phyloP scores from a whole-genome alignment of 148 eudicot species.

The Cornus controversa region DNA sequence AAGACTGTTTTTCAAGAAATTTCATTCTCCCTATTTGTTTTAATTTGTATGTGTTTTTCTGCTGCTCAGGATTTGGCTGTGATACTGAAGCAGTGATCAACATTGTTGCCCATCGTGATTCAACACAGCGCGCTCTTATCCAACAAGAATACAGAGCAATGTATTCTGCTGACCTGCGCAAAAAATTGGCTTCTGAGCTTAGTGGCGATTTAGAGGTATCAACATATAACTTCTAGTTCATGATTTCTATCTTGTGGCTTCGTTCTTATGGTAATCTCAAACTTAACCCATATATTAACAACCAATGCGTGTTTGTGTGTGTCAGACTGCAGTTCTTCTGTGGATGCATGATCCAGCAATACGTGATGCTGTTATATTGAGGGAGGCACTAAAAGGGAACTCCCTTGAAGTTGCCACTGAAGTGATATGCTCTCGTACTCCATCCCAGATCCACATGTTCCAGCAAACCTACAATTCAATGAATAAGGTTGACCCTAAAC shows the following conservation, averaged over 20 bases:
- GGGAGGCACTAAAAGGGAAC: constrained; percentile 44
- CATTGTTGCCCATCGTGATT: constrained; percentile 76
- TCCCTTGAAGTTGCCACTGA: constrained; percentile 60
- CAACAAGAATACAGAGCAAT: constrained; percentile 53
- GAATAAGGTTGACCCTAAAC: constrained; percentile 57
- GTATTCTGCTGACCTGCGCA: constrained; percentile 59
- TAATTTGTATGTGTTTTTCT: neutral
- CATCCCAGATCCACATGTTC: constrained; percentile 63
- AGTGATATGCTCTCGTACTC: constrained; percentile 80
- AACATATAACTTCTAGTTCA: neutral
- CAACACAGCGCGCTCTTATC: constrained; percentile 60
- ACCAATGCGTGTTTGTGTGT: neutral
- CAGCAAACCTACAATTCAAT: constrained; percentile 49
- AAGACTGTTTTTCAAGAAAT: too few relatives aligned
- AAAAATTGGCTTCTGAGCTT: constrained; percentile 61
- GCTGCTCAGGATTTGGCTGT: constrained; percentile 64
- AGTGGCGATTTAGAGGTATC: constrained; percentile 64
- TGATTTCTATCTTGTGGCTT: neutral
- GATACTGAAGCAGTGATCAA: constrained; percentile 58
- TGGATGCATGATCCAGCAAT: constrained; percentile 81
- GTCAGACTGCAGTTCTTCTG: constrained; percentile 55
- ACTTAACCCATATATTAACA: too few relatives aligned
- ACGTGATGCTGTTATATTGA: constrained; percentile 69
- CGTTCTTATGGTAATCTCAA: too few relatives aligned
- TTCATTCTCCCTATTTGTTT: too few relatives aligned